Conservation (phyloP, 108 stramenopile genomes). For the Fistulifera pelliculosa region DNA sequence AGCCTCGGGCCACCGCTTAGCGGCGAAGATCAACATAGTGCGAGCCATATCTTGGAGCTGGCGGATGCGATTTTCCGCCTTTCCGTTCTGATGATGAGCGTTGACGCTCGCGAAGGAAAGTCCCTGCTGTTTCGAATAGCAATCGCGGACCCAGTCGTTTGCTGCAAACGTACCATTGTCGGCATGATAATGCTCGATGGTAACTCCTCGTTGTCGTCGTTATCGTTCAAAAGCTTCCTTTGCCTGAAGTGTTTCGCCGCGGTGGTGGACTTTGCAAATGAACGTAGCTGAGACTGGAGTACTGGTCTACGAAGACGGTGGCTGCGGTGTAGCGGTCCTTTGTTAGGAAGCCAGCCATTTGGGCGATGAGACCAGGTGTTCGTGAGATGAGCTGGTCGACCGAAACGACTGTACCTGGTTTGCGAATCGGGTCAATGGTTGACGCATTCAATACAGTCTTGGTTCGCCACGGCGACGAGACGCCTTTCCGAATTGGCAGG, state of each 20-base stretch:
- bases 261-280: conserved; percentile 18
- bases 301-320: conserved; percentile 31
- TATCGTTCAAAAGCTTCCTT: conserved; percentile 37
- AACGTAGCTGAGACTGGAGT: conserved; percentile 14
- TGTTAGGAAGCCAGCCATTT: conserved; percentile 31
- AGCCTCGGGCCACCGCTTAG: conserved; percentile 26
- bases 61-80: conserved; percentile 30
- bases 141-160: conserved; percentile 13
- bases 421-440: background rate
- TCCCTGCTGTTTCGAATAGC: conserved; percentile 10
- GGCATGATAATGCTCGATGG: conserved; percentile 34
- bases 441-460: background rate
- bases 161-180: conserved; percentile 49
- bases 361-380: conserved; percentile 40
- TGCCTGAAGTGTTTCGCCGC: conserved; percentile 21
- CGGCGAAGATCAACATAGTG: conserved; percentile 38
- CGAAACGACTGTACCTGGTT: conserved; percentile 30
- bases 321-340: conserved; percentile 22
- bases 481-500: conserved; percentile 17
- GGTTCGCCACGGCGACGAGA: conserved; percentile 7
- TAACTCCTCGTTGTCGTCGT: conserved; percentile 3
- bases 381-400: conserved; percentile 37
- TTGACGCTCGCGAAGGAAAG: conserved; percentile 39
- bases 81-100: conserved; percentile 45
- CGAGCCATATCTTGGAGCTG: conserved; percentile 31